Base-by-base conservation (phyloP, 371 early-diverging fungal genomes). In the Batkoa obscura region DNA sequence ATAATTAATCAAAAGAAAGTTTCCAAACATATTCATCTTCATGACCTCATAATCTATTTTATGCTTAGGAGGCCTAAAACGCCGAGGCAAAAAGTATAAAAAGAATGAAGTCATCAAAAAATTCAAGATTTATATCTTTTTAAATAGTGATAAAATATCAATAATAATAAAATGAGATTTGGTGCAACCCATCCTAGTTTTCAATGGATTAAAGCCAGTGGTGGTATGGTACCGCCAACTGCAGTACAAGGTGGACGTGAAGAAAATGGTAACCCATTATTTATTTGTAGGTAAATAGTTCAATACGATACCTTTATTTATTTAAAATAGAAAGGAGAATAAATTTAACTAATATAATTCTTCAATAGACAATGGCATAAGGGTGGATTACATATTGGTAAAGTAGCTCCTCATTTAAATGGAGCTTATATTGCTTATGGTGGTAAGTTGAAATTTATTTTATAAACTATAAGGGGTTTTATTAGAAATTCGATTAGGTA, bases 331-430 rank as follows among this genome's bases (percentile, higher is more conserved):
- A 23, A 23, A 23, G 23, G 23, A 23, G 23, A 23, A 23, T 23
- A 23, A 23, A 23, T 23, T 23, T 23, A 23, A 23, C 23, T 23
- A 23, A 23, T 23, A 23, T 23, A 23, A 23, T 23, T 23, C 23
- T 23, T 23, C 23, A 38, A 8, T 13, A 41, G 55, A 15, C 41
- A 41, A 33, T 55, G n/a, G 12, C 55, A 55, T 32, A 55, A 70
- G 52, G 66, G 66, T 41, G 73, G 71, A 0, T 51, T 75, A 42
- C 75, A 75, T 50, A 65, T 72, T 55, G 77, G 77, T 36, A 73
- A 72, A 58, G 65, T 66, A n/a, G 68, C 63, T 42, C 60, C 66
- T 3, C 67, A 68, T 50, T 35, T 69, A 50, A 46, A 46, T 3
- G 76, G 74, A 17, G 64, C 64, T 50, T 63, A 50, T 33, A 59